Evolutionary conservation across 2,329 filamentous ascomycete genomes (phyloP), one percentile per base, ranked within the genome.

Genomic region (Cladosporium colombiae): DNA sequence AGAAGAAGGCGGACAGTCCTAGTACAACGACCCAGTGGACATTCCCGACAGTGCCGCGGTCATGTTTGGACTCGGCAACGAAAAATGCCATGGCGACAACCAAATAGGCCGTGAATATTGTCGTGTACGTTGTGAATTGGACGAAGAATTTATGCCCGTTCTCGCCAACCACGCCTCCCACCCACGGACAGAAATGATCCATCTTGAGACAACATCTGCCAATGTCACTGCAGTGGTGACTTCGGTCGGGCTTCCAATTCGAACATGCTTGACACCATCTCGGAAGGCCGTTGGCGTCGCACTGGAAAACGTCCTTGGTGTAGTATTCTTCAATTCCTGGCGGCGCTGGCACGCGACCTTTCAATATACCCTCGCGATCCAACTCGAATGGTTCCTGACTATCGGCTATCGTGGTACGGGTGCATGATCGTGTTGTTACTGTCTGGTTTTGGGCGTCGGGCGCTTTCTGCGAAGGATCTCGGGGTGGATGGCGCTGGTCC

Each of bases 81-180:
- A 88, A 89, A 63, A 89, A 85, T 2, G 87, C 88, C 67, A 88
- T 81, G 0, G 89, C 82, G 25, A 88, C 84, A 59, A 96, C 78
- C 11, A 85, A 78, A 66, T 91, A 85, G 2, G 82, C 77, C 70
- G 89, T 92, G 71, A 89, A 91, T 4, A 92, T 72, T 5, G 86
- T 80, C 1, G 88, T 88, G 76, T 95, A 97, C 52, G 86, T 84
- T 18, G 88, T 88, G 74, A 97, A 97, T 70, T 97, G 95, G 13
- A 93, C 81, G 74, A 99, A 98, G 78, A 92, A 97, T 73, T 97
- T 97, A 81, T 94, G 93, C 2, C 89, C 82, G 1, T 88, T 93
- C 76, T 97, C 93, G 0, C 88, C 90, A 11, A 99, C 89, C 70
- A 97, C 91, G 25, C 94, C 95, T 4, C 94, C 94, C n/a, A 96